Evolutionary conservation across 371 early-diverging fungal genomes (phyloP), one percentile per base, ranked within the genome.

Genomic region (Dipsacomyces acuminosporus): DNA sequence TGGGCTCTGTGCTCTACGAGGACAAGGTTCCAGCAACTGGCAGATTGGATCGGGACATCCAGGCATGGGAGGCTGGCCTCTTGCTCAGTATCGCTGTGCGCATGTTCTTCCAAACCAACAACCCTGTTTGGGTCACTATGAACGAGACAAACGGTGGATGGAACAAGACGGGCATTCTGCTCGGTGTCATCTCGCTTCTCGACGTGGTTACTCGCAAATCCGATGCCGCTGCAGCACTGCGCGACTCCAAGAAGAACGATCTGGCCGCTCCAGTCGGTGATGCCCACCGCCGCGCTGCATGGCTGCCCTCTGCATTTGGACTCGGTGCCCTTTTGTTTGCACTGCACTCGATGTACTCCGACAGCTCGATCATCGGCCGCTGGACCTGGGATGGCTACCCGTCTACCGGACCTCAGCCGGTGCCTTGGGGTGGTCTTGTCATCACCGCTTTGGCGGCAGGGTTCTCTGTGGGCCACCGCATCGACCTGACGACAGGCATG

Each of bases 101-200:
- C 61, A 80, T 85, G 79, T 78, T 82, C 5, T 85, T 84, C 82
- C 82, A 80, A 58, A 81, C 87, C 5, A 86, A 86, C 75, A 88
- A 89, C 71, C 88, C 88, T 0, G 81, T 84, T 41, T 88, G 88
- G 90, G 82, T 86, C 19, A 84, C 87, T 30, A 88, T 88, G 88
- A 76, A 86, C 59, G 74, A 61, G 33, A 65, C 56, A 4, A 88
- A 83, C 56, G 90, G 88, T 47, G 88, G 88, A 1, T 75, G 77
- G 63, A 88, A 88, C 67, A 71, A 71, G 48, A 65, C 79, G 9
- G 90, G 84, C 23, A 65, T 88, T 38, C 69, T 74, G 6, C 56
- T 88, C 41, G 87, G 81, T 20, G 55, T 82, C 2, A 52, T 85
- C 59, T 82, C 85, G 7, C 73, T 78, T 9, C 49, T 75, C 14